Conservation (phyloP, 139 green algal species). For the Chlamydomonas asymmetrica region DNA sequence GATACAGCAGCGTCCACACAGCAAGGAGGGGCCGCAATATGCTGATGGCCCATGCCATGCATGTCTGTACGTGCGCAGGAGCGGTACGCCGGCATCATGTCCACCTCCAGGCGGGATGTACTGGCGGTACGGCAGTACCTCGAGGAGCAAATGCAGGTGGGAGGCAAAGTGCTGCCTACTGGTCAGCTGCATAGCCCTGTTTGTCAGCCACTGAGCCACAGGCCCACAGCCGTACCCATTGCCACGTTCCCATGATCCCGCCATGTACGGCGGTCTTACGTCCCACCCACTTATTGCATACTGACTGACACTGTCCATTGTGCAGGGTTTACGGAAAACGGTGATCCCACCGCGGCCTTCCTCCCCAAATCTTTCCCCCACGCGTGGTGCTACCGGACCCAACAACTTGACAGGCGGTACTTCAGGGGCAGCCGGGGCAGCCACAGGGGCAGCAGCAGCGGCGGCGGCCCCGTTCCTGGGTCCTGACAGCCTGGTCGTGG, state of each 20-base stretch:
- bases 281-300: neutral
- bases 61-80: too few relatives aligned
- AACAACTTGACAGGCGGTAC: slow-evolving; percentile 7
- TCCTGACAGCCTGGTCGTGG: slow-evolving; percentile 12
- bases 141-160: too few relatives aligned
- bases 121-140: slow-evolving; percentile 15
- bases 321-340: neutral
- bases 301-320: neutral
- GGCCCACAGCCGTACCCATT: neutral
- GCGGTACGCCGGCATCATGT: slow-evolving; percentile 16
- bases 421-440: neutral
- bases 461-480: neutral
- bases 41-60: too few relatives aligned
- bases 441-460: neutral
- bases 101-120: slow-evolving; percentile 15
- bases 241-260: neutral
- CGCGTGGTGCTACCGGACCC: neutral
- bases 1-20: too few relatives aligned
- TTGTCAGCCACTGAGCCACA: neutral
- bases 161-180: too few relatives aligned
- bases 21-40: too few relatives aligned
- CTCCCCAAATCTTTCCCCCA: neutral
- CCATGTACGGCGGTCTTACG: neutral
- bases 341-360: neutral
- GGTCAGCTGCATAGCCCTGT: too few relatives aligned